Conservation (phyloP, 108 stramenopile genomes). For the Nitzschia palea region DNA sequence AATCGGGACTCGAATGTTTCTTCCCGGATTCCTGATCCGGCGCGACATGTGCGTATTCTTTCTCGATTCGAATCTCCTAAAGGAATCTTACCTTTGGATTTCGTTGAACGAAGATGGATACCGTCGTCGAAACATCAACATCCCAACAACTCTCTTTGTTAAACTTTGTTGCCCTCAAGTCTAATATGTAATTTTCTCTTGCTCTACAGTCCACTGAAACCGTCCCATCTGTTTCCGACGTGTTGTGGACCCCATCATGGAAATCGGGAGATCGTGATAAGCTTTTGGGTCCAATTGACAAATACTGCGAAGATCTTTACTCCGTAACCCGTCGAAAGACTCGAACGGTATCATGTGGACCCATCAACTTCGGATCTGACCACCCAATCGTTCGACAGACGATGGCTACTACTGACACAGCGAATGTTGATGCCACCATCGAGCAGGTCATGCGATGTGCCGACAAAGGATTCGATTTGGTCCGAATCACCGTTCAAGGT, state of each 20-base stretch:
- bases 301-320: conserved; percentile 86
- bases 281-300: conserved; percentile 60
- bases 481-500: conserved; percentile 95
- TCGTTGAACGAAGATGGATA: not conserved
- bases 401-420: conserved; percentile 96
- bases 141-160: no score
- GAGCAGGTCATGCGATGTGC: conserved; percentile 96
- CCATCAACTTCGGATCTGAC: conserved; percentile 93
- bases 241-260: conserved; percentile 86
- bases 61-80: not conserved
- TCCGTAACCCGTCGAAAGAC: conserved; percentile 74
- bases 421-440: conserved; percentile 92
- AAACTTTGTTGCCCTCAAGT: no score
- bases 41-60: not conserved
- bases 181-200: no score
- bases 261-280: conserved; percentile 85
- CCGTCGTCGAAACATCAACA: not conserved
- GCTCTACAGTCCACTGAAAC: conserved; percentile 5
- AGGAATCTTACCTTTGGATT: not conserved
- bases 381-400: conserved; percentile 97
- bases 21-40: not conserved
- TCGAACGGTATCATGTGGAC: conserved; percentile 83
- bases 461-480: conserved; percentile 92
- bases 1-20: not conserved
- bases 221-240: conserved; percentile 45